These are phyloP conservation scores for Aleurites moluccanus DNA, from an alignment of 441 rosid genomes.

Conservation along the genomic window DNA sequence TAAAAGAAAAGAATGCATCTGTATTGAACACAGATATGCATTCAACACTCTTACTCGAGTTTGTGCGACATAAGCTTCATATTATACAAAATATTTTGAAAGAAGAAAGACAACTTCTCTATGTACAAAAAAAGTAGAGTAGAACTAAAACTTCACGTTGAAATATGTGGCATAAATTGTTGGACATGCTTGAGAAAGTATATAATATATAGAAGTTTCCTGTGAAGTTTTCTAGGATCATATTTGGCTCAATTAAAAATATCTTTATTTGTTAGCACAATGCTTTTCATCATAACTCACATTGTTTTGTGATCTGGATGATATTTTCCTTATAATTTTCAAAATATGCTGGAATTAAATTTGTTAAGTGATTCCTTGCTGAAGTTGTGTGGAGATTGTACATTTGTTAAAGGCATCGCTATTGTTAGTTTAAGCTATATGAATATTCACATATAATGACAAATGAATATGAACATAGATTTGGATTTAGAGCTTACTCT, in stretches of 20 bases:
- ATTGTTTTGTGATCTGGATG: neutral
- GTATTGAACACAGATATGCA: neutral
- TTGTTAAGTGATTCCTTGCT: neutral
- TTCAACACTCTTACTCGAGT: neutral
- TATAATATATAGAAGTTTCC: neutral
- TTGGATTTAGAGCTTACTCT: neutral
- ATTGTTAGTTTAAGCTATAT: neutral
- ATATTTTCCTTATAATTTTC: conserved; percentile 2
- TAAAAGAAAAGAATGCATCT: neutral
- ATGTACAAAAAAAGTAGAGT: neutral
- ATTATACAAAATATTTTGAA: neutral
- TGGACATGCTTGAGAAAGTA: neutral
- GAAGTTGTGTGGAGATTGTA: neutral
- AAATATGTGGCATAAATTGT: conserved; percentile 6
- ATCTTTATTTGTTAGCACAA: neutral
- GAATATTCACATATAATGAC: too few species aligned
- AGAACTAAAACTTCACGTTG: neutral
- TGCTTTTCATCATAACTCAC: neutral
- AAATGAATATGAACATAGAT: conserved; percentile 8
- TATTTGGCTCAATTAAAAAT: neutral
- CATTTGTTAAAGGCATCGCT: neutral
- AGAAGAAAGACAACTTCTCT: neutral
- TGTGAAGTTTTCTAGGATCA: neutral
- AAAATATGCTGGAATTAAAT: neutral
- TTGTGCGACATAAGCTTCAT: neutral